phyloP scores from a whole-genome alignment of 2,329 filamentous ascomycete species.

The Fusarium luffae region DNA sequence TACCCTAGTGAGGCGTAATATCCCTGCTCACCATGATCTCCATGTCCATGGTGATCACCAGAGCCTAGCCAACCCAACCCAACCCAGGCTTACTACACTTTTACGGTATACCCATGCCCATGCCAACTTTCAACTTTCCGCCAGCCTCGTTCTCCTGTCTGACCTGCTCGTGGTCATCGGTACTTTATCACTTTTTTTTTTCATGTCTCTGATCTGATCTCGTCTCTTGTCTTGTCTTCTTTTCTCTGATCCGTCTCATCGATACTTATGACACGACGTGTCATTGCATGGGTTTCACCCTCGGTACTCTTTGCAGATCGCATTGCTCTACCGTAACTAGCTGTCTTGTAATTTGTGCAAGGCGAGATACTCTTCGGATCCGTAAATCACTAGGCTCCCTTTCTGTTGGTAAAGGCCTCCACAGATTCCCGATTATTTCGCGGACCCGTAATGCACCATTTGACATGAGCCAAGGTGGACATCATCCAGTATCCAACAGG shows the following conservation, averaged over 20 bases:
- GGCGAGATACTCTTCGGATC: not conserved
- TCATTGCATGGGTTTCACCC: not conserved
- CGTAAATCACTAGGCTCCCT: not conserved
- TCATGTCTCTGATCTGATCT: not conserved
- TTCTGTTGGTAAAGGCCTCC: not conserved
- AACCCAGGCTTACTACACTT: not conserved
- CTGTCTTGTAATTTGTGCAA: not conserved
- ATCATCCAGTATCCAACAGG: not conserved
- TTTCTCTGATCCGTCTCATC: not conserved
- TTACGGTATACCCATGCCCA: not conserved
- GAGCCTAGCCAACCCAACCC: not conserved
- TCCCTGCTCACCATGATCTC: conserved; percentile 24
- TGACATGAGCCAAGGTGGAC: not conserved
- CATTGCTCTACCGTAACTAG: not conserved
- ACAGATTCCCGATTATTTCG: not conserved
- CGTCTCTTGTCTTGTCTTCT: not conserved
- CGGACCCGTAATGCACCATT: not conserved
- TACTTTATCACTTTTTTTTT: not conserved
- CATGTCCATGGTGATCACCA: not conserved
- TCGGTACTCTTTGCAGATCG: not conserved
- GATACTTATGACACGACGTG: not conserved
- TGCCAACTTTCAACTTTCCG: conserved; percentile 7
- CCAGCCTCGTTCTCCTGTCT: conserved; percentile 14
- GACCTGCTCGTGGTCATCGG: not conserved
- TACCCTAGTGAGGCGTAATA: conserved; percentile 13